These are phyloP conservation scores for Phytopythium cucurbitacearum DNA, from an alignment of 352 stramenopile genomes.

Conservation along the genomic window DNA sequence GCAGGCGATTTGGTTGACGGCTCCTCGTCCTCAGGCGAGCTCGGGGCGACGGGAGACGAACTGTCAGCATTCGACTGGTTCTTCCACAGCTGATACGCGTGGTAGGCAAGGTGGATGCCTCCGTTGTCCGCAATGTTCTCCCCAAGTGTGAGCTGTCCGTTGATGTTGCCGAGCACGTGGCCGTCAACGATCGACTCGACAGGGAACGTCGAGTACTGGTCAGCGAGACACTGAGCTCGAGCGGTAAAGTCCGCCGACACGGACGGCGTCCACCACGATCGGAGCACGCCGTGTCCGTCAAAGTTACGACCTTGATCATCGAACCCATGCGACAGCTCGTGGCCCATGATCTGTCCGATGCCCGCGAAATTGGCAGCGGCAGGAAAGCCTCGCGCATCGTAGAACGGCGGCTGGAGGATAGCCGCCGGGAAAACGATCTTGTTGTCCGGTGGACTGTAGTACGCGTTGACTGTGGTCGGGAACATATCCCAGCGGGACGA, in stretches of 20 bases:
- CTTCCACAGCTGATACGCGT: slow-evolving; percentile 75
- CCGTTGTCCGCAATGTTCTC: slow-evolving; percentile 93
- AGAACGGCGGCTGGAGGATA: slow-evolving; percentile 88
- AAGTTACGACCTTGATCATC: slow-evolving; percentile 92
- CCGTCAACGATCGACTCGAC: slow-evolving; percentile 31
- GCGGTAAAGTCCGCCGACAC: slow-evolving; percentile 44
- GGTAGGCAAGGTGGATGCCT: slow-evolving; percentile 76
- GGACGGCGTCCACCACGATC: slow-evolving; percentile 87
- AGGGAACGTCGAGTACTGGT: slow-evolving; percentile 59
- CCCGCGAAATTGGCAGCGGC: slow-evolving; percentile 89
- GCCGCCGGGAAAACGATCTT: slow-evolving; percentile 93
- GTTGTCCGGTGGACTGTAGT: slow-evolving; percentile 60
- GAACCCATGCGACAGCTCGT: slow-evolving; percentile 94
- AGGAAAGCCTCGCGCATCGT: slow-evolving; percentile 73
- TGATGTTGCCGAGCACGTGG: slow-evolving; percentile 54
- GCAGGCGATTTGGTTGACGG: too few relatives aligned
- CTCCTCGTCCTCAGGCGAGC: too few relatives aligned
- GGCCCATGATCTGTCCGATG: slow-evolving; percentile 91
- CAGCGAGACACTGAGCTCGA: slow-evolving; percentile 49
- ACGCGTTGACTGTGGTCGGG: slow-evolving; percentile 90
- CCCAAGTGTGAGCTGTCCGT: slow-evolving; percentile 88
- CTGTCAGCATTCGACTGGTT: background rate
- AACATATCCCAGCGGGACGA: slow-evolving; percentile 83
- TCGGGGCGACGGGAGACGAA: too few relatives aligned
- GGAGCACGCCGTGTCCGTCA: slow-evolving; percentile 78